Evolutionary conservation across 768 basidiomycete species (phyloP).

Genomic region (Symmetrospora coprosmae): DNA sequence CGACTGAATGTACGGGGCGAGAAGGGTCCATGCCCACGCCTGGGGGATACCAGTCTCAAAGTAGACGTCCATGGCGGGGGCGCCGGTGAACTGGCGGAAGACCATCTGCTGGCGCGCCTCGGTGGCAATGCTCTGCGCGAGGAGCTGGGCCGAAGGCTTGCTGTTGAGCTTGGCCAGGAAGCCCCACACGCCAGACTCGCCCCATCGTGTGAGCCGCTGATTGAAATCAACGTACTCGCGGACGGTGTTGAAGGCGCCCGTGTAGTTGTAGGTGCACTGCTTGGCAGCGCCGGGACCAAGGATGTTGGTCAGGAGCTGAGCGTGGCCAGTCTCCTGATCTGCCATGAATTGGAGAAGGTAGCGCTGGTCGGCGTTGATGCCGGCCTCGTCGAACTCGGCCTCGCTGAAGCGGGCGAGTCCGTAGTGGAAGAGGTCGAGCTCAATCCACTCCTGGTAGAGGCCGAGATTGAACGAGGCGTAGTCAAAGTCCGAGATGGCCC

Average conservation of each 20-base stretch:
- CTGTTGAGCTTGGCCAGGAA: constrained; percentile 55
- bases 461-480: constrained; percentile 22
- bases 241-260: constrained; percentile 44
- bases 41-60: constrained; percentile 51
- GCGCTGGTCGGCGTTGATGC: constrained; percentile 46
- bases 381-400: constrained; percentile 48
- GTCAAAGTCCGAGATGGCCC: constrained; percentile 18
- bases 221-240: constrained; percentile 51
- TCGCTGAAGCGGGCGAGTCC: constrained; percentile 40
- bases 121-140: constrained; percentile 49
- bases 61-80: constrained; percentile 36
- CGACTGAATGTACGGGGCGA: constrained; percentile 44
- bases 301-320: constrained; percentile 43
- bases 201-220: constrained; percentile 43
- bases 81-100: constrained; percentile 43
- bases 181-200: constrained; percentile 42
- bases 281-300: constrained; percentile 40
- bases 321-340: constrained; percentile 53
- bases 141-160: constrained; percentile 44
- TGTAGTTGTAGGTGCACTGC: constrained; percentile 48
- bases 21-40: constrained; percentile 50
- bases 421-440: constrained; percentile 23
- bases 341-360: constrained; percentile 50
- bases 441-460: constrained; percentile 25
- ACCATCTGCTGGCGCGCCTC: constrained; percentile 55